Percentiles rank a stretch among this genome's conserved stretches.
phyloP scores from a whole-genome alignment of 225 moss, liverwort and hornwort species.

The Thuidium tamariscinum region DNA sequence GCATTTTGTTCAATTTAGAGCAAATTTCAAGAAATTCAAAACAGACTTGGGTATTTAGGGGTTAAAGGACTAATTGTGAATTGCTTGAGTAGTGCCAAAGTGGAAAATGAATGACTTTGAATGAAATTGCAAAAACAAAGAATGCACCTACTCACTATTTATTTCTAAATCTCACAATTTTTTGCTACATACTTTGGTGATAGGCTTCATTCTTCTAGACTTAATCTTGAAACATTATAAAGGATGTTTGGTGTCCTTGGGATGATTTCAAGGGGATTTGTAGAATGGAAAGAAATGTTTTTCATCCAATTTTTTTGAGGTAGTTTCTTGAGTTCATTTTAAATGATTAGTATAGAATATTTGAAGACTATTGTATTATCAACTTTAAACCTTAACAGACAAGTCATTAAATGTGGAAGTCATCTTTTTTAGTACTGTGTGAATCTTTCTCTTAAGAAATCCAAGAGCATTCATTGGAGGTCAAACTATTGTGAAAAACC shows the following conservation, averaged over 20 bases:
- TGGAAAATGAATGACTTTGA: neutral
- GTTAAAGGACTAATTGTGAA: accelerated
- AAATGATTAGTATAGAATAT: neutral
- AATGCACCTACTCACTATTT: neutral
- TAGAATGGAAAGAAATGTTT: neutral
- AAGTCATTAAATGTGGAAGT: too few species aligned
- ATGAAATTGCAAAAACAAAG: neutral
- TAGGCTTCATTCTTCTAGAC: accelerated
- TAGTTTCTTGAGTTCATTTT: neutral
- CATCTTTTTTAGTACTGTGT: too few species aligned
- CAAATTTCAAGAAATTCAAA: too few species aligned
- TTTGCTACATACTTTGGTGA: accelerated
- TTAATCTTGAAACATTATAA: neutral
- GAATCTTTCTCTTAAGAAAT: too few species aligned
- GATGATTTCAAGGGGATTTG: neutral
- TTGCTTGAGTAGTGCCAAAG: accelerated
- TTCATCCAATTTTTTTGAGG: neutral
- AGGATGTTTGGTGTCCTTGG: neutral
- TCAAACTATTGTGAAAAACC: too few species aligned
- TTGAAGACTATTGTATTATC: neutral
- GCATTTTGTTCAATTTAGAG: too few species aligned
- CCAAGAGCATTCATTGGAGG: too few species aligned
- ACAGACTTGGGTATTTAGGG: too few species aligned
- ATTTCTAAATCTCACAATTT: neutral
- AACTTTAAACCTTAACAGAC: neutral